Conservation (phyloP, 1,139 yeast genomes). For the Saccharomyces hybrid region DNA sequence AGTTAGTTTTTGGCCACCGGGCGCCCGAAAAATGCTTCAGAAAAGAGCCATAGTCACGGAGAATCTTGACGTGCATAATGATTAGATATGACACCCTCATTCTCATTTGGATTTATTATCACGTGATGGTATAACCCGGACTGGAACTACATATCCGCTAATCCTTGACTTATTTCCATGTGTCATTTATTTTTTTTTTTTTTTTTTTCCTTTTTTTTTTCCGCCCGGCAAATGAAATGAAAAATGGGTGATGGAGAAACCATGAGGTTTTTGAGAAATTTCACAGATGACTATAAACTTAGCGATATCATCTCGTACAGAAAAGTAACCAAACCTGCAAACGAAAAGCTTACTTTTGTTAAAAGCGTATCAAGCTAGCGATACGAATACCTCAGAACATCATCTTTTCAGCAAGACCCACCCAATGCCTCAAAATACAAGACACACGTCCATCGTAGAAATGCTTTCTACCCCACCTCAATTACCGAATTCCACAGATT, state of each 20-base stretch:
- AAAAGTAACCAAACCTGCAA: neutral
- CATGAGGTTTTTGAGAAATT: neutral
- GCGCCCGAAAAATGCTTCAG: neutral
- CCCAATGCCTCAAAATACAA: slow-evolving; percentile 14
- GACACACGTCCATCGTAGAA: slow-evolving; percentile 78
- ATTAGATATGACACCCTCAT: neutral
- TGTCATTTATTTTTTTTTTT: neutral
- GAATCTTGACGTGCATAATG: neutral
- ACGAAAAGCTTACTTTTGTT: neutral
- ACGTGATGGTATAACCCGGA: neutral
- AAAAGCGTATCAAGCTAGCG: neutral
- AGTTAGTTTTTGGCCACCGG: neutral
- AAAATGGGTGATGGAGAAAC: neutral
- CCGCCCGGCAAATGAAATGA: neutral
- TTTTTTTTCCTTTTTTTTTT: neutral
- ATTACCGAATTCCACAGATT: slow-evolving; percentile 13
- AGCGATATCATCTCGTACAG: neutral
- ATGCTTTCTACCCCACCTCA: slow-evolving; percentile 81
- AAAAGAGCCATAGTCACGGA: neutral
- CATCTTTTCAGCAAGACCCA: slow-evolving; percentile 4
- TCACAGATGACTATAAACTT: neutral
- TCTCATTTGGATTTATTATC: neutral
- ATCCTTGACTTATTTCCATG: neutral
- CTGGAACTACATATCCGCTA: neutral
- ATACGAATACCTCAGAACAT: neutral